Evolutionary conservation across 257 asterid genomes (phyloP), one percentile per base, ranked within the genome.

Genomic region (Misopates orontium): DNA sequence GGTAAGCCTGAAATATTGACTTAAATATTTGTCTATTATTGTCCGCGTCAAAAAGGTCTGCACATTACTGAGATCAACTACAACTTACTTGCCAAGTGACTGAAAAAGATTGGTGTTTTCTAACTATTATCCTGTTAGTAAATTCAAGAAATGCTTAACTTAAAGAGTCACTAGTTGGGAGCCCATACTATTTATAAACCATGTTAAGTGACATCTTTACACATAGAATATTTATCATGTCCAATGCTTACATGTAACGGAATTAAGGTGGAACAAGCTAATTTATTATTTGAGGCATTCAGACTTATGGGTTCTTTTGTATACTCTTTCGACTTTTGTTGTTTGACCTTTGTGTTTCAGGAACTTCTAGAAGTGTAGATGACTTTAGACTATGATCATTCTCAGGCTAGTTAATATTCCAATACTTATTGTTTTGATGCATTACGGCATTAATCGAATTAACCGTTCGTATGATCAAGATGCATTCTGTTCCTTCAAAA

Each of bases 1-100:
- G 97, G 98, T 92, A 91, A 32, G 18, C 42, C 45, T 54, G 56
- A 22, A 14, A n/a, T 52, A 11, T 62, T 28, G 57, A 59, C 31
- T 32, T 64, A 15, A n/a, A n/a, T 60, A 47, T 31, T 28, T 18
- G 12, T 31, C 31, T 41, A 42, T 19, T 51, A 21, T 14, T 55
- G 10, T 47, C 17, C 36, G n/a, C 36, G 7, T 28, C 3, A 28
- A 2, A 28, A 28, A 28, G 3, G 36, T 28, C 36, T 7, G 36
- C 36, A 28, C n/a, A n/a, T n/a, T 18, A 25, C 39, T 67, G 57
- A 21, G 24, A 59, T 63, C 13, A 42, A 15, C 20, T 52, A 21
- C 31, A 8, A 17, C 3, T 28, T 49, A 41, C 60, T 69, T 25
- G 45, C 40, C 20, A 41, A 21, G 64, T 17, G 21, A 44, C 25